phyloP scores from a whole-genome alignment of 2,329 filamentous ascomycete genomes.

The Shiraia sp. region DNA sequence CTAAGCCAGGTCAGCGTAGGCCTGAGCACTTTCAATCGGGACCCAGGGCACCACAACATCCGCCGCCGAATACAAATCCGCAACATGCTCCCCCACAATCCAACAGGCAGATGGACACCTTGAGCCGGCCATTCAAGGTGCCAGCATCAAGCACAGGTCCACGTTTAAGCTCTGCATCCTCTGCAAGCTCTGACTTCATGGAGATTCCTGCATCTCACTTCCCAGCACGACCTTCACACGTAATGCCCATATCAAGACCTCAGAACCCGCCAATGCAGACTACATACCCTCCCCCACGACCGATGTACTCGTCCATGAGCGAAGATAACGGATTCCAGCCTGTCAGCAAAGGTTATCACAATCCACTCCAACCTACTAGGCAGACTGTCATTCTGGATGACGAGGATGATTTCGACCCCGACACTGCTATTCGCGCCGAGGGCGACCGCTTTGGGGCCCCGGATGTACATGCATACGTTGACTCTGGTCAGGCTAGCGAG shows the following conservation, averaged over 20 bases:
- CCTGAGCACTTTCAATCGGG: slow-evolving; percentile 54
- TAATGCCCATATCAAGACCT: slow-evolving; percentile 49
- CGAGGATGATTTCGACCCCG: slow-evolving; percentile 54
- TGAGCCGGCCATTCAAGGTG: slow-evolving; percentile 19
- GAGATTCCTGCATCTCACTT: slow-evolving; percentile 43
- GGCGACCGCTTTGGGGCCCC: slow-evolving; percentile 56
- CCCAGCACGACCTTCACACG: slow-evolving; percentile 29
- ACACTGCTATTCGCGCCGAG: slow-evolving; percentile 51
- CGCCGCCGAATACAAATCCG: slow-evolving; percentile 8
- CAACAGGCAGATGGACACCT: slow-evolving; percentile 4
- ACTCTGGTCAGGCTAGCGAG: slow-evolving; percentile 71
- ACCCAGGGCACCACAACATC: slow-evolving; percentile 25
- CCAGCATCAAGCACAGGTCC: slow-evolving; percentile 19
- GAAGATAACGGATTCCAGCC: slow-evolving; percentile 47
- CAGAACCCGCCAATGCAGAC: slow-evolving; percentile 49
- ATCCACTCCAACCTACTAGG: slow-evolving; percentile 34
- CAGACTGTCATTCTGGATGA: slow-evolving; percentile 49
- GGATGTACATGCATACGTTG: slow-evolving; percentile 66
- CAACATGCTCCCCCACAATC: slow-evolving; percentile 6
- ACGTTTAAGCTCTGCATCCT: slow-evolving; percentile 33
- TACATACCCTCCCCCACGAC: slow-evolving; percentile 56
- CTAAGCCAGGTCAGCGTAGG: slow-evolving; percentile 53
- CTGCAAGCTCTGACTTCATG: slow-evolving; percentile 36
- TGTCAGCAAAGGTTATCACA: slow-evolving; percentile 33
- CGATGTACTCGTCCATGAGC: slow-evolving; percentile 58